Evolutionary conservation across 2,329 filamentous ascomycete species (phyloP).

Genomic region (Leptodontidium sp.): DNA sequence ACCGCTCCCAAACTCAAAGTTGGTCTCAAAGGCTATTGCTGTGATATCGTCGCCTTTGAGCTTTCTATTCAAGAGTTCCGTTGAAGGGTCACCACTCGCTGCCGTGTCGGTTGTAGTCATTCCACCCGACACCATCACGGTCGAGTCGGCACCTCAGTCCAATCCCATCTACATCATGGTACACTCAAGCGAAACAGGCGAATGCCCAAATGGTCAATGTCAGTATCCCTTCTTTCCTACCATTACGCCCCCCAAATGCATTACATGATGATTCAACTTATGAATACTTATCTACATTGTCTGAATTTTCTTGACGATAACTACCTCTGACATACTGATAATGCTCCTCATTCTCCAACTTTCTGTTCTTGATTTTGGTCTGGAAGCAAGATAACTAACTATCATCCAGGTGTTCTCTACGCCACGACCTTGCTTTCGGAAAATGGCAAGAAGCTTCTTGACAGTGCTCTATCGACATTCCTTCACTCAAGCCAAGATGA

Average conservation of each 20-base stretch:
- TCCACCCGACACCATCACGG: slow-evolving; percentile 59
- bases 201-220: slow-evolving; percentile 91
- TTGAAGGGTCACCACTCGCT: slow-evolving; percentile 79
- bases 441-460: slow-evolving; percentile 39
- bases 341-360: slow-evolving; percentile 46
- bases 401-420: slow-evolving; percentile 47
- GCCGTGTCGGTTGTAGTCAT: slow-evolving; percentile 77
- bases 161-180: slow-evolving; percentile 67
- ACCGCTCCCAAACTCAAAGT: slow-evolving; percentile 35
- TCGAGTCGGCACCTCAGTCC: slow-evolving; percentile 48
- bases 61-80: slow-evolving; percentile 71
- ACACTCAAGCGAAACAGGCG: slow-evolving; percentile 90
- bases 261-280: slow-evolving; percentile 83
- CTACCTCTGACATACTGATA: slow-evolving; percentile 90
- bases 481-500: slow-evolving; percentile 47
- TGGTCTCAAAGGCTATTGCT: slow-evolving; percentile 68
- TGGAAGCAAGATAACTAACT: slow-evolving; percentile 35
- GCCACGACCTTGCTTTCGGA: slow-evolving; percentile 38
- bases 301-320: slow-evolving; percentile 92
- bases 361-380: slow-evolving; percentile 20
- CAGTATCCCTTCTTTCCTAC: slow-evolving; percentile 58
- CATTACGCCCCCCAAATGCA: slow-evolving; percentile 38
- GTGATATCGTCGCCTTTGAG: slow-evolving; percentile 73
- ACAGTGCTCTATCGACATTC: slow-evolving; percentile 53
- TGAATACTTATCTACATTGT: slow-evolving; percentile 99